These are phyloP conservation scores for Eremothecium cymbalariae DNA, from an alignment of 1,139 yeast genomes.

Conservation along the genomic window DNA sequence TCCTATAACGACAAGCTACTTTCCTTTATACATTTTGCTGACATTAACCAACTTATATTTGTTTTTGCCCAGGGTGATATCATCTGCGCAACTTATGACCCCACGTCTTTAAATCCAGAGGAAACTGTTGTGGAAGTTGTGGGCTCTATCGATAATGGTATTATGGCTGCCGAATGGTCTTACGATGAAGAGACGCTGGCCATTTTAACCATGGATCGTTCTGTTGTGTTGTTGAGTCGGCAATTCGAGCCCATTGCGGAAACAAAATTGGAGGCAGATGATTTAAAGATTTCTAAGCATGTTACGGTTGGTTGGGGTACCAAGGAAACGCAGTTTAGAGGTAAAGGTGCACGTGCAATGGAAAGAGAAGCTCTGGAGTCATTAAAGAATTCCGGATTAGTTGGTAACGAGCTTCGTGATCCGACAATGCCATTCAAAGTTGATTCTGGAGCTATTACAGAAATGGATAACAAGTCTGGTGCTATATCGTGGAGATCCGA, in stretches of 20 bases:
- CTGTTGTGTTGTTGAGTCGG: conserved; percentile 61
- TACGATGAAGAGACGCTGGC: conserved; percentile 83
- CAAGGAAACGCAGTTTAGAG: conserved; percentile 92
- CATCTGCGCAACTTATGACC: conserved; percentile 56
- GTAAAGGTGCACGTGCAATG: conserved; percentile 79
- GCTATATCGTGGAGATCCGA: conserved; percentile 92
- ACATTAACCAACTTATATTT: conserved; percentile 51
- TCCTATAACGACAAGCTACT: conserved; percentile 34
- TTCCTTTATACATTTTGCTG: conserved; percentile 59
- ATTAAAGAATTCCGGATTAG: conserved; percentile 61
- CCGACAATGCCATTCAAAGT: conserved; percentile 81
- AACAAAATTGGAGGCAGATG: conserved; percentile 48
- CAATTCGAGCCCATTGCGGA: conserved; percentile 76
- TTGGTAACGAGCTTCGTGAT: conserved; percentile 59
- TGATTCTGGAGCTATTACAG: conserved; percentile 58
- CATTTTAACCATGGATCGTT: conserved; percentile 55
- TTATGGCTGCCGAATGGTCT: conserved; percentile 76
- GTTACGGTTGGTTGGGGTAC: conserved; percentile 99
- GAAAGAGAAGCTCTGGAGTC: conserved; percentile 48
- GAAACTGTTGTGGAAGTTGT: conserved; percentile 60
- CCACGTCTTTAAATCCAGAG: conserved; percentile 39
- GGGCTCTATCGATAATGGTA: conserved; percentile 75
- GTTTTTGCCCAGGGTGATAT: conserved; percentile 63
- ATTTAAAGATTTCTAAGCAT: conserved; percentile 67
- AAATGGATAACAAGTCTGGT: conserved; percentile 40